These are phyloP conservation scores for Ramaria sp. DNA, from an alignment of 768 basidiomycete genomes.

Conservation along the genomic window DNA sequence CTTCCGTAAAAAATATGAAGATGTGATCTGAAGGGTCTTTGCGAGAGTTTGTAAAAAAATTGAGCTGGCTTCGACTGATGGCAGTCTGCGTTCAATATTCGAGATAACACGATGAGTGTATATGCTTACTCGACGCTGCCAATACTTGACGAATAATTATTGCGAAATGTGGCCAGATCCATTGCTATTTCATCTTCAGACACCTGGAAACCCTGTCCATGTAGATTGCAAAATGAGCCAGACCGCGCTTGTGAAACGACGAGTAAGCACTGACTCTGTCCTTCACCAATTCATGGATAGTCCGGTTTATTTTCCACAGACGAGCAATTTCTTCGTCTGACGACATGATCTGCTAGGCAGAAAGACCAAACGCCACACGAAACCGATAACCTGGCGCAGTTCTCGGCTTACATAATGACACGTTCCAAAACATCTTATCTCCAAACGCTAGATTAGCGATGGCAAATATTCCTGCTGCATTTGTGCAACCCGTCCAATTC, in stretches of 20 bases:
- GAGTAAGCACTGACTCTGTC: constrained; percentile 61
- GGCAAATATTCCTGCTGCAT: constrained; percentile 7
- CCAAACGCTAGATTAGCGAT: background rate
- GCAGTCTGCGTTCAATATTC: constrained; percentile 5
- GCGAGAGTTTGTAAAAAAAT: constrained; percentile 77
- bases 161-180: constrained; percentile 70
- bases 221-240: constrained; percentile 10
- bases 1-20: constrained; percentile 93
- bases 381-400: background rate
- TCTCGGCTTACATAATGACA: background rate
- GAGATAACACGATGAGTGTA: background rate
- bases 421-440: background rate
- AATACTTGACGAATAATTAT: constrained; percentile 56
- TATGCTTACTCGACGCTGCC: constrained; percentile 76
- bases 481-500: constrained; percentile 40
- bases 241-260: constrained; percentile 9
- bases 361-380: background rate
- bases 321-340: constrained; percentile 75
- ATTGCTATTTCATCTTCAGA: constrained; percentile 91
- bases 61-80: constrained; percentile 73
- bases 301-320: constrained; percentile 93
- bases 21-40: constrained; percentile 67
- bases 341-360: constrained; percentile 33
- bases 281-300: constrained; percentile 91
- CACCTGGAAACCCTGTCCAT: constrained; percentile 77